Evolutionary conservation across 2,329 filamentous ascomycete genomes (phyloP), one percentile per base, ranked within the genome.

Genomic region (Paracoccidioides brasiliensis): DNA sequence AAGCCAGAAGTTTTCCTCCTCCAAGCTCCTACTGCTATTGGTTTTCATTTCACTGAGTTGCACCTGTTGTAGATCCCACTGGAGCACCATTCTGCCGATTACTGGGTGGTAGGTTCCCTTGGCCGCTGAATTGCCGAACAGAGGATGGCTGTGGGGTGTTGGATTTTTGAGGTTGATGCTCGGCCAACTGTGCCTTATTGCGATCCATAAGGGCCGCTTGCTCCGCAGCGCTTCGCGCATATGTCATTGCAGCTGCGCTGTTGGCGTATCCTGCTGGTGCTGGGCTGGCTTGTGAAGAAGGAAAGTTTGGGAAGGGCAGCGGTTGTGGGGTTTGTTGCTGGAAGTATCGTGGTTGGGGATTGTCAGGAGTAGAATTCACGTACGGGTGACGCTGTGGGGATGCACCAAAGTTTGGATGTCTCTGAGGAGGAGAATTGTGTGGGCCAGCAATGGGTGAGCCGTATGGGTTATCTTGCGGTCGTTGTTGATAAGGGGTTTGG

Each of bases 121-220:
- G 54, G 28, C 15, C 52, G 49, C 50, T 48, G 35, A 53, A 54
- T n/a, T 50, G 50, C 53, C 30, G 43, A 35, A 54, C 55, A 46
- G 15, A 50, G 8, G 49, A 50, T 48, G 62, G 66, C 33, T 72
- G 70, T 37, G 68, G 69, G 5, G 69, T 70, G 5, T 63, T 62
- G 4, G 69, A 64, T 37, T 61, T 65, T 56, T 69, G 67, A 14
- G 66, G 66, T 35, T 60, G 60, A 44, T 66, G 63, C 22, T 67
- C 65, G 4, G 67, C 64, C 49, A 71, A 55, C 45, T 72, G 70
- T n/a, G 66, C 63, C 58, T 69, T 70, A 46, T 68, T 69, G 41
- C 69, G 64, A 38, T 71, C 69, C 63, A 71, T 69, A 46, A 71
- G 53, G 2, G 66, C 64, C 28, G 69, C 69, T 59, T 73, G 71